A percentile compares a stretch with the other conserved stretches of the same genome.
Evolutionary conservation across 306 rosid genomes (phyloP).

Genomic region (Gastrolobium bilobum): DNA sequence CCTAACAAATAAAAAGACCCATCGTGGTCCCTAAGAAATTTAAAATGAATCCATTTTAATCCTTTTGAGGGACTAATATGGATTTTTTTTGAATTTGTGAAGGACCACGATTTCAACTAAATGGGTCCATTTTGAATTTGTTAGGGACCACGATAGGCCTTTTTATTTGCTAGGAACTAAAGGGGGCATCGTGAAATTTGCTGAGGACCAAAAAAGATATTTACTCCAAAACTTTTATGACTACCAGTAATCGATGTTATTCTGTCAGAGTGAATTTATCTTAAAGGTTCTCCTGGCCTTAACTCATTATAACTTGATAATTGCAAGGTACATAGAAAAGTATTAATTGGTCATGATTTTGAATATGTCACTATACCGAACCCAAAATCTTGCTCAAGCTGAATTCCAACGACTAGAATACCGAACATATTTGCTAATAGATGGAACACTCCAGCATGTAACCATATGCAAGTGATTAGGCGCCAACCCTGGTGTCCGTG

Average conservation of each 20-base stretch:
- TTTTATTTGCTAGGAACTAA: no score
- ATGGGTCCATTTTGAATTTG: no score
- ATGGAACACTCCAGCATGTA: slow-evolving; percentile 84
- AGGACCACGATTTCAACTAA: no score
- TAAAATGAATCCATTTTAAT: no score
- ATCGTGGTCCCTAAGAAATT: no score
- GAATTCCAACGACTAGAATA: slow-evolving; percentile 49
- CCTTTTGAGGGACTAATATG: no score
- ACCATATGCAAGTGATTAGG: slow-evolving; percentile 79
- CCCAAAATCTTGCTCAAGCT: slow-evolving; percentile 45
- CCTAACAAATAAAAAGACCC: no score
- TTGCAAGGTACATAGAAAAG: slow-evolving; percentile 22
- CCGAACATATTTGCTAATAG: slow-evolving; percentile 82
- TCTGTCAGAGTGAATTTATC: neutral
- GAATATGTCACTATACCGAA: slow-evolving; percentile 36
- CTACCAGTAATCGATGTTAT: neutral
- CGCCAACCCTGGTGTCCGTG: slow-evolving; percentile 78
- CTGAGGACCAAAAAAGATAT: no score
- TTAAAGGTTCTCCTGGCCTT: slow-evolving; percentile 6
- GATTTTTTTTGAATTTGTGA: no score
- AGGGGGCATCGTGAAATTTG: no score
- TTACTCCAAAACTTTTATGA: no score
- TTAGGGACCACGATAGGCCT: no score
- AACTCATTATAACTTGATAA: neutral
- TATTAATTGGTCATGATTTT: neutral